Conservation (phyloP, 1,284 basidiomycete genomes). For the Kalmanozyma brasiliensis region DNA sequence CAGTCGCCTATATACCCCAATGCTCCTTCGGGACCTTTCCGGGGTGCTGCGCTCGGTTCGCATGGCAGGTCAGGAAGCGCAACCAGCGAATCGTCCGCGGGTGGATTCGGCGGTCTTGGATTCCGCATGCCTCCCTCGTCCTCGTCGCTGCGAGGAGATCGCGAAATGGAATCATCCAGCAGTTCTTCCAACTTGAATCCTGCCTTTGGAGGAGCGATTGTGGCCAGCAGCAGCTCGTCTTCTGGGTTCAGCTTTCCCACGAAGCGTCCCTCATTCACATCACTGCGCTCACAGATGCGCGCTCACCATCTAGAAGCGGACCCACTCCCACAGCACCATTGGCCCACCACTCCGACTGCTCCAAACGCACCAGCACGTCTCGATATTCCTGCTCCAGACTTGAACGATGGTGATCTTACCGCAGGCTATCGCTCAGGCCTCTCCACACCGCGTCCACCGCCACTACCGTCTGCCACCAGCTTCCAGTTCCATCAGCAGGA, state of each 20-base stretch:
- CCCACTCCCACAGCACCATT: slow-evolving; percentile 16
- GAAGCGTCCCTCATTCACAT: slow-evolving; percentile 24
- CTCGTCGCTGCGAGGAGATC: slow-evolving; percentile 1
- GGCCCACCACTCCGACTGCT: slow-evolving; percentile 27
- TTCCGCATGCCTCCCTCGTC: slow-evolving; percentile 22
- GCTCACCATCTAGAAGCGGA: slow-evolving; percentile 19
- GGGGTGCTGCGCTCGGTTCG: slow-evolving; percentile 45
- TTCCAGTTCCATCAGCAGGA: slow-evolving; percentile 19
- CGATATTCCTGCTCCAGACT: slow-evolving; percentile 28
- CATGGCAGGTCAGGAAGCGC: slow-evolving; percentile 46
- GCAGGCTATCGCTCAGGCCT: slow-evolving; percentile 42
- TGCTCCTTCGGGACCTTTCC: slow-evolving; percentile 38
- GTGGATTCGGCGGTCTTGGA: slow-evolving; percentile 40
- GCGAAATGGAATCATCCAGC: slow-evolving; percentile 15
- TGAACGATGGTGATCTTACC: slow-evolving; percentile 42
- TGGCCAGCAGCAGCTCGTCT: slow-evolving; percentile 7
- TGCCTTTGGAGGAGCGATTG: slow-evolving; percentile 6
- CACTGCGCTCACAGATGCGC: slow-evolving; percentile 33
- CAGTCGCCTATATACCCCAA: slow-evolving; percentile 35
- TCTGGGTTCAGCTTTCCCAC: slow-evolving; percentile 37
- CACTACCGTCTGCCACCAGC: slow-evolving; percentile 5
- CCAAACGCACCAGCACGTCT: slow-evolving; percentile 28
- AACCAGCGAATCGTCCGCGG: slow-evolving; percentile 49
- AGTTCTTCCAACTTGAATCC: slow-evolving; percentile 12
- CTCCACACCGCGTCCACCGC: slow-evolving; percentile 37